Evolutionary conservation across 2,329 filamentous ascomycete species (phyloP).

Genomic region (Coniochaeta sp.): DNA sequence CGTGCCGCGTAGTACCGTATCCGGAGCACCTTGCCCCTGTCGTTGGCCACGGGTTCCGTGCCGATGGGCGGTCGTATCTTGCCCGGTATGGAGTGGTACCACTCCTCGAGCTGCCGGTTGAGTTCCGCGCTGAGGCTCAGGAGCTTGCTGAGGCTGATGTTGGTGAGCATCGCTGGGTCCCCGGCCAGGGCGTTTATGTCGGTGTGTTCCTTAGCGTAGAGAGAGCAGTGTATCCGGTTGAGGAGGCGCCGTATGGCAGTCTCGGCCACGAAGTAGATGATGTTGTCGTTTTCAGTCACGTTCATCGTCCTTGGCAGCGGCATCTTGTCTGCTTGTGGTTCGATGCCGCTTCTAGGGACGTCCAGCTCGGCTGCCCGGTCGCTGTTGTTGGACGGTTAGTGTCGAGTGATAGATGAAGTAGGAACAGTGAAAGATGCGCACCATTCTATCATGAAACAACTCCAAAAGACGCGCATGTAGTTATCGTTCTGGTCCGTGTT

Average conservation of each 20-base stretch:
- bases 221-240: slow-evolving; percentile 25
- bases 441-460: slow-evolving; percentile 23
- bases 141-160: background rate
- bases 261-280: slow-evolving; percentile 22
- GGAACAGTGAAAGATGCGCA: background rate
- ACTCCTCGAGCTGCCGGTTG: slow-evolving; percentile 21
- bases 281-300: slow-evolving; percentile 17
- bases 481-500: slow-evolving; percentile 11
- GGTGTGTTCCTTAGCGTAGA: slow-evolving; percentile 19
- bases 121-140: slow-evolving; percentile 21
- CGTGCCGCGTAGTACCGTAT: slow-evolving; percentile 25
- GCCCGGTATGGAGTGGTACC: slow-evolving; percentile 25
- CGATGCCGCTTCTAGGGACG: slow-evolving; percentile 23
- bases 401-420: background rate
- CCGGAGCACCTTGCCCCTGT: slow-evolving; percentile 18
- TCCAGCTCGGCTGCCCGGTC: slow-evolving; percentile 25
- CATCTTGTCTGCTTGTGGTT: slow-evolving; percentile 22
- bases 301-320: slow-evolving; percentile 19
- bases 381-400: background rate
- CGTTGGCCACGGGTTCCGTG: slow-evolving; percentile 13
- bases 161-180: slow-evolving; percentile 15
- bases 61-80: slow-evolving; percentile 18
- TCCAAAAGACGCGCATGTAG: slow-evolving; percentile 20
- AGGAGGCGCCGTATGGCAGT: slow-evolving; percentile 23
- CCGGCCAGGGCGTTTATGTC: slow-evolving; percentile 21